Conservation (phyloP, 768 basidiomycete genomes). For the Lentinula lateritia region DNA sequence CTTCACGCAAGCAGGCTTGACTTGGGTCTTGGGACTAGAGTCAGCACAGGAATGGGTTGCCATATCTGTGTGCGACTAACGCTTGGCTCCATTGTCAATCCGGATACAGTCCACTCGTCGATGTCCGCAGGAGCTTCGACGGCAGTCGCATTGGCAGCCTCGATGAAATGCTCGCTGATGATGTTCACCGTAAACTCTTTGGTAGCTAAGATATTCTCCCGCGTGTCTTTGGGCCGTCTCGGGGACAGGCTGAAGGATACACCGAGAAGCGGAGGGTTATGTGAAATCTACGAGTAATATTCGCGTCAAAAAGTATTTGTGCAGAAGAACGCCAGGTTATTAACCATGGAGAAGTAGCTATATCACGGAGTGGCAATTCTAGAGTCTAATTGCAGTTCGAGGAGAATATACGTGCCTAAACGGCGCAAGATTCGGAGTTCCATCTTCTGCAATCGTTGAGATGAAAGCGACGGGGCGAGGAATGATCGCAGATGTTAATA, state of each 20-base stretch:
- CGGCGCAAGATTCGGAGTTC: slow-evolving; percentile 56
- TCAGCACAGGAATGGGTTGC: not conserved
- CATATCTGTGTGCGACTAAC: slow-evolving; percentile 26
- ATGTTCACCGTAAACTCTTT: slow-evolving; percentile 70
- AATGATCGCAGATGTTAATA: slow-evolving; percentile 53
- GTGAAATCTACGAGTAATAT: slow-evolving; percentile 37
- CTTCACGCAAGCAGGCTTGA: slow-evolving; percentile 47
- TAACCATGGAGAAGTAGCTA: slow-evolving; percentile 62
- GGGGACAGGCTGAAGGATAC: slow-evolving; percentile 48
- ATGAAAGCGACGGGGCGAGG: slow-evolving; percentile 70
- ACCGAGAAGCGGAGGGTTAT: slow-evolving; percentile 63
- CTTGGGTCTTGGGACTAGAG: slow-evolving; percentile 28
- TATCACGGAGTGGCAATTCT: not conserved
- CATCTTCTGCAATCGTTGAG: slow-evolving; percentile 48
- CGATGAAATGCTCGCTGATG: slow-evolving; percentile 60
- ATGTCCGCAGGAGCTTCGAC: slow-evolving; percentile 48
- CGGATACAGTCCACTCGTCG: slow-evolving; percentile 59
- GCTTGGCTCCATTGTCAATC: slow-evolving; percentile 47
- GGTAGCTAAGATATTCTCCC: slow-evolving; percentile 57
- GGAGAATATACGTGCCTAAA: slow-evolving; percentile 42
- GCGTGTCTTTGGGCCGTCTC: slow-evolving; percentile 51
- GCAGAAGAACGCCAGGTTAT: slow-evolving; percentile 11
- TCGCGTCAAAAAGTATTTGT: slow-evolving; percentile 9
- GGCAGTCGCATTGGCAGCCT: slow-evolving; percentile 51
- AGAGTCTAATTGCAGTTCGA: not conserved